Evolutionary conservation across 2,329 filamentous ascomycete genomes (phyloP).

Genomic region (Fusarium sp.): DNA sequence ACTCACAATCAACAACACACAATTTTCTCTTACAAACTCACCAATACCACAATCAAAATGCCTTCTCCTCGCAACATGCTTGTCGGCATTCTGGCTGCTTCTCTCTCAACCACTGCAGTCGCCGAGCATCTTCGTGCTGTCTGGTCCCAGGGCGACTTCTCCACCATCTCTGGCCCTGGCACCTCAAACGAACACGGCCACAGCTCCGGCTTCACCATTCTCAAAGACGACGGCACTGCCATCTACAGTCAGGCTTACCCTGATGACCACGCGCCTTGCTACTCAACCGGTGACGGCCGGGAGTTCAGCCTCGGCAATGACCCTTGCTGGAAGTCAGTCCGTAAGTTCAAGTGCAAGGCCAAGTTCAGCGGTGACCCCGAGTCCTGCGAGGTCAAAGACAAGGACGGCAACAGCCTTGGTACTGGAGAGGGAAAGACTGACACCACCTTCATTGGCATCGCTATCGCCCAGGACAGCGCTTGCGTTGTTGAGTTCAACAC

Average conservation of each 20-base stretch:
- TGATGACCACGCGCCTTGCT: constrained; percentile 9
- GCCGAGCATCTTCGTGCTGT: constrained; percentile 21
- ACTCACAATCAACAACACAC: no score
- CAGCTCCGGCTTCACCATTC: constrained; percentile 11
- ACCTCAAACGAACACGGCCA: constrained; percentile 1
- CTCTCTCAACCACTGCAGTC: not conserved
- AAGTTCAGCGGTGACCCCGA: constrained; percentile 7
- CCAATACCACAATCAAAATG: not conserved
- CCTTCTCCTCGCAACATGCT: constrained; percentile 6
- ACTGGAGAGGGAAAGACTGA: constrained; percentile 16
- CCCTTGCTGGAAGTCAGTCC: constrained; percentile 13
- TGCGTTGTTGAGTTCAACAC: constrained; percentile 28
- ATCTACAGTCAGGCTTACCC: constrained; percentile 16
- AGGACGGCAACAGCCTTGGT: constrained; percentile 12
- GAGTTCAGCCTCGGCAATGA: constrained; percentile 9
- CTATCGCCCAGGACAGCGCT: constrained; percentile 8
- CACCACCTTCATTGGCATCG: constrained; percentile 17
- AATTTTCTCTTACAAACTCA: not conserved
- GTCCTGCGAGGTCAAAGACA: constrained; percentile 15
- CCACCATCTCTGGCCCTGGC: constrained; percentile 12
- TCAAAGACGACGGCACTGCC: constrained; percentile 17
- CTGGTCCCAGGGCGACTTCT: constrained; percentile 16
- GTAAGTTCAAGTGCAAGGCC: constrained; percentile 14
- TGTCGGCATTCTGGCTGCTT: constrained; percentile 8
- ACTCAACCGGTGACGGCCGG: not conserved